A percentile compares a stretch with the other conserved stretches of the same genome.
Evolutionary conservation across 163 green algal genomes (phyloP).

Genomic region (Coccomyxa subellipsoidea): DNA sequence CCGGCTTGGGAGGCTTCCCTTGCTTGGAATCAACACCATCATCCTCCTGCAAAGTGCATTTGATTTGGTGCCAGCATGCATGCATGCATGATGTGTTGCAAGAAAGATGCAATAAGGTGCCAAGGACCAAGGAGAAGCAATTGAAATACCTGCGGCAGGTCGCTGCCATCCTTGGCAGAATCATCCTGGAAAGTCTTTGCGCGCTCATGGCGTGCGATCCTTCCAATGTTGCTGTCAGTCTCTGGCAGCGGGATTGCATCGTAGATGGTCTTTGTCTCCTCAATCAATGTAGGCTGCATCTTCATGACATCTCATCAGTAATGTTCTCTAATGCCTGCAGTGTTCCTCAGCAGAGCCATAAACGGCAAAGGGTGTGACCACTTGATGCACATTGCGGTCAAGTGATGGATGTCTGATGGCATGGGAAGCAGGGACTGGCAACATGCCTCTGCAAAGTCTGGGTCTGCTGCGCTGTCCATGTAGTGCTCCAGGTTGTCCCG

Average conservation of each 20-base stretch:
- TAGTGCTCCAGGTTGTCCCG: constrained; percentile 12
- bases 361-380: no score
- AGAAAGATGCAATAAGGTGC: neutral
- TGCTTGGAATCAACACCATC: neutral
- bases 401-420: neutral
- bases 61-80: neutral
- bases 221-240: neutral
- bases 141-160: neutral
- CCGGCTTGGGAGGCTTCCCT: neutral
- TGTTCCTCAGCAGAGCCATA: no score
- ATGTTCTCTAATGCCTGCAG: no score
- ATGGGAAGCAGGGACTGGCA: no score
- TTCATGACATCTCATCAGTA: no score
- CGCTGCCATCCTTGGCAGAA: neutral
- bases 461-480: neutral
- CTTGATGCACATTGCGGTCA: no score
- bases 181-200: neutral
- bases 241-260: neutral
- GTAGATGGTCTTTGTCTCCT: neutral
- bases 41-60: neutral
- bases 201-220: neutral
- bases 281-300: neutral
- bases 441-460: constrained; percentile 1
- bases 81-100: neutral
- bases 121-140: neutral